Percentiles rank a stretch among this genome's conserved stretches.
phyloP scores from a whole-genome alignment of 2,329 filamentous ascomycete genomes.

The Penicillium expansum region DNA sequence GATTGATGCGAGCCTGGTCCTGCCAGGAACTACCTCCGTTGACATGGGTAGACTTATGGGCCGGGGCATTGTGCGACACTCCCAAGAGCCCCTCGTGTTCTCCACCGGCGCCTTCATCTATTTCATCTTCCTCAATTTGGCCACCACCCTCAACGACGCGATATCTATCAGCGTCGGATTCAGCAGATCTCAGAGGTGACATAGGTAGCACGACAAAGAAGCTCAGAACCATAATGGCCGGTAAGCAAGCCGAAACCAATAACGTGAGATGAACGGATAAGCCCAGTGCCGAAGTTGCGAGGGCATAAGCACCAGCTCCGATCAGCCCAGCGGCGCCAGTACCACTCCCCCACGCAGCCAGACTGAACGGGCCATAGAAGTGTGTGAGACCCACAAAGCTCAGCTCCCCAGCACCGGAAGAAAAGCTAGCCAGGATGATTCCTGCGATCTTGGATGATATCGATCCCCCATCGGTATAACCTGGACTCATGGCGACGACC shows the following conservation, averaged over 20 bases:
- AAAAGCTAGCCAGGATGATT: conserved; percentile 79
- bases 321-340: conserved; percentile 85
- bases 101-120: conserved; percentile 21
- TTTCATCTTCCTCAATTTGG: conserved; percentile 37
- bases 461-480: conserved; percentile 54
- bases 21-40: conserved; percentile 21
- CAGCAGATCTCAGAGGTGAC: conserved; percentile 57
- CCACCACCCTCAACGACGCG: conserved; percentile 50
- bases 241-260: conserved; percentile 74
- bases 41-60: conserved; percentile 20
- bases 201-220: conserved; percentile 80
- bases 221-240: conserved; percentile 73
- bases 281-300: conserved; percentile 76
- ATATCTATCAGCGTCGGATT: conserved; percentile 51
- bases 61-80: conserved; percentile 15
- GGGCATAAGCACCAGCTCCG: conserved; percentile 82
- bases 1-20: conserved; percentile 48
- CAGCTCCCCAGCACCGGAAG: conserved; percentile 82
- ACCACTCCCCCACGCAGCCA: conserved; percentile 89
- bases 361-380: conserved; percentile 82
- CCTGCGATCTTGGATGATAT: conserved; percentile 76
- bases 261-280: conserved; percentile 72
- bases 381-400: conserved; percentile 90
- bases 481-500: conserved; percentile 75
- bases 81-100: conserved; percentile 34